phyloP scores from a whole-genome alignment of 2,329 filamentous ascomycete genomes.

The Blastomyces gilchristii region DNA sequence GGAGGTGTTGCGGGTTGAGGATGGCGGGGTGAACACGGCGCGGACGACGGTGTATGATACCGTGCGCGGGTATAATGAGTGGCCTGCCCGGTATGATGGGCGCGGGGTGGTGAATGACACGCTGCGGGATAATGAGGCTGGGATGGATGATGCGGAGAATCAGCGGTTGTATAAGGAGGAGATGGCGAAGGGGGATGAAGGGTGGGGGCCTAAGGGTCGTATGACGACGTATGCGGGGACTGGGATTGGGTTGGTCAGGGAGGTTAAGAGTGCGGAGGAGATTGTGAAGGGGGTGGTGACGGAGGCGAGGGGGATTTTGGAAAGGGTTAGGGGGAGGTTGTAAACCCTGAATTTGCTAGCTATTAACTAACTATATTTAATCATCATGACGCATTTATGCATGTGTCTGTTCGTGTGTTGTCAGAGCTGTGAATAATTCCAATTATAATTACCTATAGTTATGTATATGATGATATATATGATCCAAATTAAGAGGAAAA shows the following conservation, averaged over 20 bases:
- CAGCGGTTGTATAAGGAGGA: constrained; percentile 39
- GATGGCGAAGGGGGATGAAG: constrained; percentile 39
- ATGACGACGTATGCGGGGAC: constrained; percentile 55
- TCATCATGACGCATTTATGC: background rate
- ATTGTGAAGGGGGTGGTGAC: constrained; percentile 43
- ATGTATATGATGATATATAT: constrained; percentile 2
- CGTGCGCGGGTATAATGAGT: constrained; percentile 46
- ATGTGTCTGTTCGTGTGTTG: background rate
- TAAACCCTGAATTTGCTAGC: background rate
- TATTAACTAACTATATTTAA: background rate
- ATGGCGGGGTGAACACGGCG: constrained; percentile 44
- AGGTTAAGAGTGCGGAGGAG: constrained; percentile 40
- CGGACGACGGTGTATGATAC: constrained; percentile 45
- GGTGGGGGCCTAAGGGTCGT: constrained; percentile 45
- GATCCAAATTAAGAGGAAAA: background rate
- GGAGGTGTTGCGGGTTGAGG: constrained; percentile 39
- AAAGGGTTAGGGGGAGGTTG: background rate
- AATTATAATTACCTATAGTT: background rate
- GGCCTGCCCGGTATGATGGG: constrained; percentile 49
- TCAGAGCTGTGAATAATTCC: background rate
- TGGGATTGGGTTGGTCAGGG: constrained; percentile 48
- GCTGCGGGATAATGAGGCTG: constrained; percentile 35
- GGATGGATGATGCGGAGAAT: constrained; percentile 34
- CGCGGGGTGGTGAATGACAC: constrained; percentile 50
- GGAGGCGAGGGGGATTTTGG: constrained; percentile 24